Base-by-base conservation (phyloP, 306 rosid genomes). In the Vigna angularis region DNA sequence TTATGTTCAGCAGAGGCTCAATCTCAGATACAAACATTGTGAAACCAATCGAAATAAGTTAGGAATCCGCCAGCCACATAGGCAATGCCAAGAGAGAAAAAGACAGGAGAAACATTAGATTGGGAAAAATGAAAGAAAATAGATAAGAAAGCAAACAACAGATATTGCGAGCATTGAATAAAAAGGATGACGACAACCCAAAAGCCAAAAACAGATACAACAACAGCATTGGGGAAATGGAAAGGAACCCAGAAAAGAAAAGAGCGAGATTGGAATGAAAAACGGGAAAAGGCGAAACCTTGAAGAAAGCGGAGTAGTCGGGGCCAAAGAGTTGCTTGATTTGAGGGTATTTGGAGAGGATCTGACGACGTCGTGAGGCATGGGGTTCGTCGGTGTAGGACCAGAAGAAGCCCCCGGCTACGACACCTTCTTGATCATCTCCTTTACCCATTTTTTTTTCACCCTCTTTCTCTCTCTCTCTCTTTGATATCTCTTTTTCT, bases 331-430 rank as follows among this genome's bases (percentile, higher is more conserved):
- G 95, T 57, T 90, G 80, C 61, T 91, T 91, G 74, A 94, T 89
- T 53, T 89, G 97, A 85, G 98, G 98, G 83, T 94, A 88, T 79
- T 85, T 89, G 61, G 92, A 89, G 88, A 94, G 98, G 70, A 94
- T 94, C 89, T 88, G 89, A 78, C 97, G 97, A 34, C 98, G 92
- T 61, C 97, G 87, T 18, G 97, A 80, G 65, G 97, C 95, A 68
- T 92, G 98, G 40, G 98, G 98, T 80, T 94, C 97, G 6, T 94
- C 98, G 2, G 97, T 89, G 81, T 90, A 94, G 0, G 98, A 90
- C 97, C 98, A 94, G 80, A 94, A 92, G 83, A 94, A 94, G 76
- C 89, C 96, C 0, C 81, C 87, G 0, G 97, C 86, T 93, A 87
- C 87, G 28, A 81, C 88, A 4, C 89, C 97, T 15, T 79, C 95